Evolutionary conservation across 1,139 yeast species (phyloP), one percentile per base, ranked within the genome.

Genomic region (Nematodospora anomalae): DNA sequence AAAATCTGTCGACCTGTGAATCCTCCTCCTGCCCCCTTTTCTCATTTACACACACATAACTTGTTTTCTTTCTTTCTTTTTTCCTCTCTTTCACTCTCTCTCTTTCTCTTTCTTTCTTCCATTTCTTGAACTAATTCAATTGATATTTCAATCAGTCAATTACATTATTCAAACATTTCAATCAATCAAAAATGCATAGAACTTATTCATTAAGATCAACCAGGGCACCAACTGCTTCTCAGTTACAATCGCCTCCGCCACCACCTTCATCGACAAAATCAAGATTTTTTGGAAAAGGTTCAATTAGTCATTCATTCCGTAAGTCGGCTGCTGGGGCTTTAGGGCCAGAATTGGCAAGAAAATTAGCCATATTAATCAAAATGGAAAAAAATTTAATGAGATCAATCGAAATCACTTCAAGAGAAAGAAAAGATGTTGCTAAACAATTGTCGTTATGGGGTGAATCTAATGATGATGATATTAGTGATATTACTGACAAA

Each of bases 381-480:
- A 80, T 83, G 73, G 94, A 85, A 65, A 85, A 85, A 68, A 80
- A 81, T 56, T 81, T 84, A 52, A 76, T 83, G 80, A 76, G 90
- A 64, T 78, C 89, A 39, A 72, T 84, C 58, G 95, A 85, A 63
- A 71, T 82, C 47, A 83, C 85, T 42, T 83, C 92, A 39, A 71
- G 78, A 45, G 94, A 84, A 68, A 76, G 92, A 64, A 79, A 83
- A 62, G 85, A 80, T 46, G 90, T 85, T 50, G 95, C 95, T 42
- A 82, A 80, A 64, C 94, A 85, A 66, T 72, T 85, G 58, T 81
- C 89, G 18, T 57, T 80, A 41, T 86, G 95, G 95, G 95, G 95
- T 68, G 87, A 81, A 54, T 81, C 76, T 50, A 83, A 85, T 54
- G 94, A 84, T 55, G 94, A 84, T 57, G 92, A 84, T 55, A 87